Evolutionary conservation across 225 moss, liverwort and hornwort genomes (phyloP), one percentile per base, ranked within the genome.

Genomic region (Antitrichia curtipendula): DNA sequence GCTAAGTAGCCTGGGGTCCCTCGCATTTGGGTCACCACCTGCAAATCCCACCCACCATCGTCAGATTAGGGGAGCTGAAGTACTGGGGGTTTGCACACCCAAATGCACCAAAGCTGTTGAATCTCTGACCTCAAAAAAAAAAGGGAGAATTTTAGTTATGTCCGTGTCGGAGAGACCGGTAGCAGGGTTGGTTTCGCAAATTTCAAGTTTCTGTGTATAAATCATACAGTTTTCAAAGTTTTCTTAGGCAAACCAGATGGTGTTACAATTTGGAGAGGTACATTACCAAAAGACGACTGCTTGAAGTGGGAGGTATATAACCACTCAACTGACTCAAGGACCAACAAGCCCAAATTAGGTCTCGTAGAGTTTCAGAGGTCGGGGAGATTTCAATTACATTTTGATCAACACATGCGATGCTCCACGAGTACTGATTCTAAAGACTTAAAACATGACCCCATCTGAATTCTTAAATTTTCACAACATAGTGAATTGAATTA

Each of bases 1-100:
- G 95, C 94, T 50, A 95, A 80, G 92, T 95, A 95, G 75, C 95
- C 95, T 3, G 95, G 95, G 22, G 95, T 95, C 38, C 95, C 95
- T 80, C 95, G 87, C 94, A 95, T 95, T 83, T 90, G 91, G 8
- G 95, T 95, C 89, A 95, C 95, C 87, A 92, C 95, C 90, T 93
- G 40, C 49, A 84, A 34, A 83, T 53, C 66, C 86, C 85, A 74
- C 31, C 21, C 10, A 68, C 41, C 58, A 72, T 63, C 10, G 34
- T 62, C 70, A 91, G 60, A 53, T 75, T 59, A 5, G 16, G 12
- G 68, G 19, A 38, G 43, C 12, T 32, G 36, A 61, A 78, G 16
- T 38, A 14, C 15, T 14, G 56, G 56, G n/a, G 8, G 34, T 15
- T 29, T 20, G 79, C 20, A 24, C 34, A 47, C 62, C 61, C 9